phyloP scores from a whole-genome alignment of 176 grass and related monocot genomes.

The Musa acuminata region DNA sequence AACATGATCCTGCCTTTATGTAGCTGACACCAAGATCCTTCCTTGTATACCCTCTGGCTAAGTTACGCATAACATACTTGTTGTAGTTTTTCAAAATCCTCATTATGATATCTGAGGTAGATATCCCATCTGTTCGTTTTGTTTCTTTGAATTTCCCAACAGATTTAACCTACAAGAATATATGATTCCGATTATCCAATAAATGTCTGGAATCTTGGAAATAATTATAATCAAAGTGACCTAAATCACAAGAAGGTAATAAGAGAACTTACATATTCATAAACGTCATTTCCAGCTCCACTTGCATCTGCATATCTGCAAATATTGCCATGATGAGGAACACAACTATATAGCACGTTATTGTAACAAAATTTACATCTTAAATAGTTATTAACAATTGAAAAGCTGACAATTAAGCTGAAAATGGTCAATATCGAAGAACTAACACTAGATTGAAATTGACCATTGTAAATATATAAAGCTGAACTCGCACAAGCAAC shows the following conservation, averaged over 20 bases:
- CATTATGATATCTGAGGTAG: slow-evolving; percentile 98
- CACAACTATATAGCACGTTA: too few species aligned
- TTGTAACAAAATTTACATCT: too few species aligned
- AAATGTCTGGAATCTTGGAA: neutral
- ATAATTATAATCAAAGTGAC: neutral
- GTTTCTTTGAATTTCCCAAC: slow-evolving; percentile 98
- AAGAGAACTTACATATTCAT: slow-evolving; percentile 68
- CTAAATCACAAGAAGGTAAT: neutral
- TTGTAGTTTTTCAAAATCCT: slow-evolving; percentile 97
- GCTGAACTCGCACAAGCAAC: neutral
- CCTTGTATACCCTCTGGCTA: slow-evolving; percentile 85
- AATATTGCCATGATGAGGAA: neutral
- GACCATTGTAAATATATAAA: neutral
- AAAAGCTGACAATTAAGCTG: neutral
- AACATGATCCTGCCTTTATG: slow-evolving; percentile 53
- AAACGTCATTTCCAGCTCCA: slow-evolving; percentile 80
- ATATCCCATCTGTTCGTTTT: slow-evolving; percentile 77
- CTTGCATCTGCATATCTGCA: slow-evolving; percentile 89
- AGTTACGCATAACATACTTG: slow-evolving; percentile 94
- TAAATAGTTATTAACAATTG: too few species aligned
- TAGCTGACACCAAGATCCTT: slow-evolving; percentile 95
- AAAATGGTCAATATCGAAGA: too few species aligned
- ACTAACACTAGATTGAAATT: neutral
- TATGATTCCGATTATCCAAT: slow-evolving; percentile 4
- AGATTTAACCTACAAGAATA: slow-evolving; percentile 56